Conservation (phyloP, 148 eudicot genomes). For the Diospyros lotus region DNA sequence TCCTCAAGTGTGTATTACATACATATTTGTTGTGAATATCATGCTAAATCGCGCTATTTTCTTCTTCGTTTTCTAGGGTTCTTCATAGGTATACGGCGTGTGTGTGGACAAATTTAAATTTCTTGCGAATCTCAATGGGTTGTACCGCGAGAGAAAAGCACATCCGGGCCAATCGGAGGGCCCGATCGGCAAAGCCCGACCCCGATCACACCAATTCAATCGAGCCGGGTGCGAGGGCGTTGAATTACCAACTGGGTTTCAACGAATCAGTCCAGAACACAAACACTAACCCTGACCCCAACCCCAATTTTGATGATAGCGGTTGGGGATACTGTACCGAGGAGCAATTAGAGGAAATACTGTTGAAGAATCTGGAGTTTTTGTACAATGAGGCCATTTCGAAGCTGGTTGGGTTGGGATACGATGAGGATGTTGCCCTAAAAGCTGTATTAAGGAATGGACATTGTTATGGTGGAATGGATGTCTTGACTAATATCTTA, state of each 20-base stretch:
- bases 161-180: slow-evolving; percentile 65
- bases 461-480: slow-evolving; percentile 94
- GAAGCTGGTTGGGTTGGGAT: slow-evolving; percentile 68
- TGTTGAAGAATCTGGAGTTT: slow-evolving; percentile 74
- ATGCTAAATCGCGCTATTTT: neutral
- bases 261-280: slow-evolving; percentile 31
- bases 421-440: slow-evolving; percentile 76
- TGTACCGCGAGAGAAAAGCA: slow-evolving; percentile 90
- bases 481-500: slow-evolving; percentile 78
- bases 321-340: slow-evolving; percentile 95
- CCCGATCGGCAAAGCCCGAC: slow-evolving; percentile 53
- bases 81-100: neutral
- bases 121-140: slow-evolving; percentile 47
- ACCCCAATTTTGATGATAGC: slow-evolving; percentile 61
- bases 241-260: slow-evolving; percentile 45
- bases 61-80: slow-evolving; percentile 2
- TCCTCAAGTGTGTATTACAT: neutral
- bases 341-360: slow-evolving; percentile 81
- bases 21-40: neutral
- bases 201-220: slow-evolving; percentile 36
- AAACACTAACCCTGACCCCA: slow-evolving; percentile 31
- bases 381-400: slow-evolving; percentile 77
- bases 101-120: neutral
- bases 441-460: slow-evolving; percentile 71
- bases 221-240: slow-evolving; percentile 51